Conservation (phyloP, 495 filamentous ascomycete species). For the Trichoderma reesei region DNA sequence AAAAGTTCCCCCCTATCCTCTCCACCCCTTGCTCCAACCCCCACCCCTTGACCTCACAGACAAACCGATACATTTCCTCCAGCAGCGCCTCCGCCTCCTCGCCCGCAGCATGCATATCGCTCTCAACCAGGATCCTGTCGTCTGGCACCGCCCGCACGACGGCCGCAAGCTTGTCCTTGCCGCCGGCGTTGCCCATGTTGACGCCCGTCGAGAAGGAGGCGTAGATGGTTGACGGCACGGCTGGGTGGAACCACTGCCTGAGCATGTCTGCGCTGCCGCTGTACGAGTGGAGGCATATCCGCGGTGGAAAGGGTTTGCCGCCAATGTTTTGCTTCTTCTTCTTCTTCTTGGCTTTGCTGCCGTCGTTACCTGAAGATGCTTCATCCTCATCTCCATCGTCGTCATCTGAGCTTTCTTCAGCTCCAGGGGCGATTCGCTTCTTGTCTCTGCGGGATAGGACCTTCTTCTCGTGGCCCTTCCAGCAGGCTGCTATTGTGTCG, state of each 20-base stretch:
- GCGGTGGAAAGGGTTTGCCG: conserved; percentile 64
- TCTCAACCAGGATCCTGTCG: conserved; percentile 74
- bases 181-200: conserved; percentile 53
- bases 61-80: conserved; percentile 58
- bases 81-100: conserved; percentile 68
- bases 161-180: conserved; percentile 37
- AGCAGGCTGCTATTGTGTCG: conserved; percentile 62
- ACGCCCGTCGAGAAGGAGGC: conserved; percentile 83
- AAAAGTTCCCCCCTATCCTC: conserved; percentile 69
- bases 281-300: conserved; percentile 91
- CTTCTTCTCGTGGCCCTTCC: conserved; percentile 72
- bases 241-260: conserved; percentile 65
- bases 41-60: conserved; percentile 78
- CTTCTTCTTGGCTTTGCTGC: conserved; percentile 17
- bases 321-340: conserved; percentile 2
- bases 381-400: conserved; percentile 33
- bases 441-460: conserved; percentile 52
- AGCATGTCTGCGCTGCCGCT: conserved; percentile 69
- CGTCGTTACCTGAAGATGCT: conserved; percentile 31
- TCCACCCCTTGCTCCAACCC: conserved; percentile 57
- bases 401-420: background rate
- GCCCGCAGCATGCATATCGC: conserved; percentile 81
- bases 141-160: conserved; percentile 69
- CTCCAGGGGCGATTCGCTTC: conserved; percentile 31
- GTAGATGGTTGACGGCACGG: conserved; percentile 68